phyloP scores from a whole-genome alignment of 176 grass and related monocot genomes.

The Thinopyrum elongatum region DNA sequence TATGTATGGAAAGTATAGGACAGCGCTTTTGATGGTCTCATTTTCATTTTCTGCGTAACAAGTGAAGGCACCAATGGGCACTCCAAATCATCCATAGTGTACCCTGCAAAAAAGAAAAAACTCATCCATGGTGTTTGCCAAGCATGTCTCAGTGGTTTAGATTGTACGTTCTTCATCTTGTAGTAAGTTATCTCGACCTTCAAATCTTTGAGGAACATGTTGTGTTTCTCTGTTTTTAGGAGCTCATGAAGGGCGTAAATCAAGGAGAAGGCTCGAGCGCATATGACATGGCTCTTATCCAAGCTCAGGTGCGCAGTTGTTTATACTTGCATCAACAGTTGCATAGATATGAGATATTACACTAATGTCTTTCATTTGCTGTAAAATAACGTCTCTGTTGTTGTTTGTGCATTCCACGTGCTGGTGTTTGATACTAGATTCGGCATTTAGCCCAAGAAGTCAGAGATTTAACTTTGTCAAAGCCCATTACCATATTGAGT shows the following conservation, averaged over 20 bases:
- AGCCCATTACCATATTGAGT: slow-evolving; percentile 81
- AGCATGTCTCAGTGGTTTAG: background rate
- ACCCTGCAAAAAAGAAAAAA: too few relatives aligned
- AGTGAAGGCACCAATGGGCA: background rate
- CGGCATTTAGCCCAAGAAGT: slow-evolving; percentile 91
- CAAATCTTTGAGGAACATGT: background rate
- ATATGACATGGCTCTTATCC: slow-evolving; percentile 74
- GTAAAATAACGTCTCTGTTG: background rate
- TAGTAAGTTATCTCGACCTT: background rate
- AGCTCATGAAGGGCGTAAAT: slow-evolving; percentile 76
- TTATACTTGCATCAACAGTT: background rate
- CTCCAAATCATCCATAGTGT: background rate
- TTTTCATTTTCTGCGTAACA: background rate
- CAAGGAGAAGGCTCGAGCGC: slow-evolving; percentile 58
- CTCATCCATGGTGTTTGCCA: background rate
- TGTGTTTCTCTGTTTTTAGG: slow-evolving; percentile 36
- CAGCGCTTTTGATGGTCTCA: background rate
- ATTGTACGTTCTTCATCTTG: background rate
- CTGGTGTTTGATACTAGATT: slow-evolving; percentile 52
- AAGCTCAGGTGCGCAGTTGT: slow-evolving; percentile 68
- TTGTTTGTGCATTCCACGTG: slow-evolving; percentile 11
- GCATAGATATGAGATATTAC: slow-evolving; percentile 9
- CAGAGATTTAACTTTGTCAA: slow-evolving; percentile 71
- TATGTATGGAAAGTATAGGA: background rate
- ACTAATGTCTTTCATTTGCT: background rate